phyloP scores from a whole-genome alignment of 2,329 filamentous ascomycete genomes.

The Triangularia setosa region DNA sequence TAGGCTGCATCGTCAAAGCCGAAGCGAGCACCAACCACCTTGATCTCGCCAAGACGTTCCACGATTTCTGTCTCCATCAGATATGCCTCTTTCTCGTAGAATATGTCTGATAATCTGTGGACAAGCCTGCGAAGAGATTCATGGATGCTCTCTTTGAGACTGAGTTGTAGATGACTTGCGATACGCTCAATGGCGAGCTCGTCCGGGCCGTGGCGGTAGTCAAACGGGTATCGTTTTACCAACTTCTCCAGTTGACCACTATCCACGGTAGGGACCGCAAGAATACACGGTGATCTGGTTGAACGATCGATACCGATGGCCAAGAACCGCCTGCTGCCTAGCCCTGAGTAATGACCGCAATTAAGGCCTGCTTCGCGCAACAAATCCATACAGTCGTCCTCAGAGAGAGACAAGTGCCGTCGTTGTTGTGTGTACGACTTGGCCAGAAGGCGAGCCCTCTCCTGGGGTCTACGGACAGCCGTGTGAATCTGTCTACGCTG shows the following conservation, averaged over 20 bases:
- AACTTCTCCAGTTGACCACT: slow-evolving; percentile 30
- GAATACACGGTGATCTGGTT: slow-evolving; percentile 58
- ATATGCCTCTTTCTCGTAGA: slow-evolving; percentile 44
- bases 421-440: slow-evolving; percentile 32
- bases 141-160: slow-evolving; percentile 36
- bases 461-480: slow-evolving; percentile 19
- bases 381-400: slow-evolving; percentile 51
- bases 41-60: slow-evolving; percentile 21
- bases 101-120: slow-evolving; percentile 49
- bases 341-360: slow-evolving; percentile 35
- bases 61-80: slow-evolving; percentile 39
- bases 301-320: slow-evolving; percentile 64
- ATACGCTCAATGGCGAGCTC: slow-evolving; percentile 40
- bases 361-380: slow-evolving; percentile 47
- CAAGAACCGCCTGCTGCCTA: slow-evolving; percentile 46
- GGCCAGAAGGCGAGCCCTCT: neutral
- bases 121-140: slow-evolving; percentile 47
- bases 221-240: slow-evolving; percentile 57
- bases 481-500: slow-evolving; percentile 42
- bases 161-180: slow-evolving; percentile 50
- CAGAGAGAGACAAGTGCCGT: slow-evolving; percentile 53
- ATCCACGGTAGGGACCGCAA: slow-evolving; percentile 51
- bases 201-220: slow-evolving; percentile 49
- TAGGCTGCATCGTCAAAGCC: slow-evolving; percentile 46
- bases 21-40: slow-evolving; percentile 40